Conservation (phyloP, 1,139 yeast genomes). For the Blastobotrys persicus region DNA sequence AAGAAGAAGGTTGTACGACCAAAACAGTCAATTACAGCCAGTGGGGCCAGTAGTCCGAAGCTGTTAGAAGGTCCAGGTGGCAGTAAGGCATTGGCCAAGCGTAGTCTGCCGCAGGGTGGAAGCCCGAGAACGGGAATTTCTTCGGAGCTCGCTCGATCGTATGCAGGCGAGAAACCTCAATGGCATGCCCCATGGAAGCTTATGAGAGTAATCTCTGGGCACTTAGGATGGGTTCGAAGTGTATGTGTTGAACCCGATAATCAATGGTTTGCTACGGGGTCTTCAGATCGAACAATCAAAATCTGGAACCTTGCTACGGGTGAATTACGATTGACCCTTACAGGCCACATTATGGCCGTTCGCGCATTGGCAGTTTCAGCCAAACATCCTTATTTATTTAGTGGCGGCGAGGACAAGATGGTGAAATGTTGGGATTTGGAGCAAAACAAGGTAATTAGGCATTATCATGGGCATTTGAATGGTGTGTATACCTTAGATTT, state of each 20-base stretch:
- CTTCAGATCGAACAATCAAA: slow-evolving; percentile 83
- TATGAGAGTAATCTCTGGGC: slow-evolving; percentile 77
- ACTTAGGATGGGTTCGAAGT: slow-evolving; percentile 87
- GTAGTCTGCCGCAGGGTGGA: background rate
- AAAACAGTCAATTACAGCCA: slow-evolving; percentile 14
- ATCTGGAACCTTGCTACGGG: slow-evolving; percentile 88
- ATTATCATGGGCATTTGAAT: slow-evolving; percentile 91
- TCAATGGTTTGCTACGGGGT: slow-evolving; percentile 89
- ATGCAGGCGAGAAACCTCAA: slow-evolving; percentile 36
- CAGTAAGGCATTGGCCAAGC: slow-evolving; percentile 3
- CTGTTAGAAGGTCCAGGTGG: slow-evolving; percentile 6
- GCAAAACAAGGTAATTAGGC: slow-evolving; percentile 73
- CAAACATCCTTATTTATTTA: slow-evolving; percentile 81
- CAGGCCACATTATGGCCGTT: slow-evolving; percentile 91
- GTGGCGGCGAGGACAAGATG: slow-evolving; percentile 91
- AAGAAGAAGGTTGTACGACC: slow-evolving; percentile 12
- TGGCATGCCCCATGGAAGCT: slow-evolving; percentile 71
- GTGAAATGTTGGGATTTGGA: slow-evolving; percentile 98
- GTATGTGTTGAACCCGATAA: slow-evolving; percentile 82
- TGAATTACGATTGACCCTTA: slow-evolving; percentile 64
- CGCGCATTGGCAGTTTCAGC: slow-evolving; percentile 70
- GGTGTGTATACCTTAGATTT: slow-evolving; percentile 81
- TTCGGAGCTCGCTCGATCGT: background rate
- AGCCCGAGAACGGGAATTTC: background rate
- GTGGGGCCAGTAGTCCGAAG: slow-evolving; percentile 10